Base-by-base conservation (phyloP, 352 stramenopile species). In the Globisporangium iwayamae region DNA sequence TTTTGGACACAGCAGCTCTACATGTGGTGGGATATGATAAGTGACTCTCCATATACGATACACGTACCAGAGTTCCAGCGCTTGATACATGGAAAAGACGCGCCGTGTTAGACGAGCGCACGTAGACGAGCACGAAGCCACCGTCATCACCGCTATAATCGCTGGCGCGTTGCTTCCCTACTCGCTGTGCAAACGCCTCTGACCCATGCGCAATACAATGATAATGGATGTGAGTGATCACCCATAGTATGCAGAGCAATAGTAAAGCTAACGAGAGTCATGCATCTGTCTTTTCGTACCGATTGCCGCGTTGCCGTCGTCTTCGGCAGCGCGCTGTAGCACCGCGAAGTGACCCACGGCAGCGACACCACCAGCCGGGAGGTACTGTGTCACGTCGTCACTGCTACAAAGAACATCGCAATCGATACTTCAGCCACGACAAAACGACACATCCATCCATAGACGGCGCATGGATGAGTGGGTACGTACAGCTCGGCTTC, bases 111-210 rank as follows among this genome's bases (percentile, higher is more conserved):
- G 60, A 57, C 14, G 66, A 63, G 13, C 65, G 68, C 20, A 68
- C 56, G 57, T 68, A 75, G 20, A 77, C 62, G n/a, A 77, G 53
- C 20, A 68, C 56, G n/a, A 64, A 22, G 18, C 11, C 46, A n/a
- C 51, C 56, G n/a, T 20, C 7, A 4, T 18, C 18, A 11, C 18
- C 16, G 14, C 25, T 59, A n/a, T 13, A 41, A 6, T 47, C 9
- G 14, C 14, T 47, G 28, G 41, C 16, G 5, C 53, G 30, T 20
- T 52, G 25, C 5, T 14, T 16, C n/a, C 45, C 36, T n/a, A 76
- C 48, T 2, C 34, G 51, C 9, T 66, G 51, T 5, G 32, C 28
- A 43, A 38, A 60, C 3, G 30, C 11, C 32, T 41, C 39, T 46
- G 30, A 51, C 41, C 32, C 32, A 59, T 55, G 13, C 1, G 20